These are phyloP conservation scores for Aspergillus phoenicis DNA, from an alignment of 2,329 filamentous ascomycete species.

Conservation along the genomic window DNA sequence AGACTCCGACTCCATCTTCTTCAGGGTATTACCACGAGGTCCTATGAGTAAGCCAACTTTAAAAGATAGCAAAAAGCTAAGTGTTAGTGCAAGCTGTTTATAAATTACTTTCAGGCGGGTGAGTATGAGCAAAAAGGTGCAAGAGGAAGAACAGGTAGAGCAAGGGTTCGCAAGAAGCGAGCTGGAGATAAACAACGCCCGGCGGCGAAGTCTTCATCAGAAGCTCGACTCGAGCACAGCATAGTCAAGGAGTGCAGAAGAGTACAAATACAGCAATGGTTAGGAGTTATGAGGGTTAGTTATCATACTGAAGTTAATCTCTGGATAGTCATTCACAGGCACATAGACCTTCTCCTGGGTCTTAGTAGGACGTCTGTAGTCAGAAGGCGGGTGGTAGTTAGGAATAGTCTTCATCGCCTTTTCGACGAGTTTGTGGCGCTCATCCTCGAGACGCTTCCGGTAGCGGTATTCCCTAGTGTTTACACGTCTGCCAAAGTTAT, in stretches of 20 bases:
- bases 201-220: conserved; percentile 34
- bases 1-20: conserved; percentile 99
- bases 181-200: conserved; percentile 37
- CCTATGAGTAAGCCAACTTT: conserved; percentile 99
- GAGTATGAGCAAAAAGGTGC: conserved; percentile 21
- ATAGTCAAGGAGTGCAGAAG: conserved; percentile 41
- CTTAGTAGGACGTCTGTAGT: conserved; percentile 98
- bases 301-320: conserved; percentile 99
- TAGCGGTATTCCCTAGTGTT: conserved; percentile 99
- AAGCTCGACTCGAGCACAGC: conserved; percentile 48
- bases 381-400: conserved; percentile 97
- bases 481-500: conserved; percentile 98
- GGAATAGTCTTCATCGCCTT: conserved; percentile 99
- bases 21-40: conserved; percentile 98
- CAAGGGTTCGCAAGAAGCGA: conserved; percentile 48
- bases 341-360: conserved; percentile 99
- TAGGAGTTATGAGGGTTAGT: conserved; percentile 96
- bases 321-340: conserved; percentile 99
- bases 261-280: conserved; percentile 48
- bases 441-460: conserved; percentile 95
- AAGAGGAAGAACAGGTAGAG: conserved; percentile 26
- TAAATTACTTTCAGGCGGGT: conserved; percentile 14
- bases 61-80: conserved; percentile 68
- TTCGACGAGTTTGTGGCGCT: conserved; percentile 97
- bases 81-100: conserved; percentile 75